Evolutionary conservation across 164 flowering plant species (phyloP), one percentile per base, ranked within the genome.

Genomic region (Chloranthus sessilifolius): DNA sequence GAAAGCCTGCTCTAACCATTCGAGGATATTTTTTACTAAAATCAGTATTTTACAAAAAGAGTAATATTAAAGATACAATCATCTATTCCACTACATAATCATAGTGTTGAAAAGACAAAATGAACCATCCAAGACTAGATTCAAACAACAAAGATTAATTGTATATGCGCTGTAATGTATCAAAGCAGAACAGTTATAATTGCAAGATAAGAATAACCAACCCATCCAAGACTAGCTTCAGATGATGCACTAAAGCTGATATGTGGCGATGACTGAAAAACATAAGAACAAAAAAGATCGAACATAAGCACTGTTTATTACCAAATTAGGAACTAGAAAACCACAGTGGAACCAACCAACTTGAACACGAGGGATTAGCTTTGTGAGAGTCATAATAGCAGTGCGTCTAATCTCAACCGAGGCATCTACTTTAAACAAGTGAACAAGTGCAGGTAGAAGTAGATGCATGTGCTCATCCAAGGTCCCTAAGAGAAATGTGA

Each of bases 381-480:
- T 72, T 24, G 82, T 89, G 58, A 89, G 76, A 24, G 99, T 94
- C 75, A 70, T 87, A 43, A 94, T 84, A 43, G 88, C 84, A 63
- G 92, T 88, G 64, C 85, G 90, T 20, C 90, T 67, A 55, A 89
- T 76, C 22, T 85, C 92, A 53, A 81, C 78, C 1, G 87, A 70
- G 60, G 86, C 96, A 69, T 94, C 97, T 56, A 79, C 86, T 70
- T 87, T 89, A 55, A 94, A 85, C 58, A 94, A 73, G 7, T 95
- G 83, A 58, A 85, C 82, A 22, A 94, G 88, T 4, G 97, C 97
- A 47, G 99, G 99, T 64, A 89, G 80, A 60, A 94, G 90, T 19
- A 94, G 75, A 77, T 89, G 99, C 99, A 89, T 89, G 68, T 87
- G 96, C 61, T 83, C 99, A 67, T 94, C 99, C 90, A 94, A 73